Evolutionary conservation across 768 basidiomycete species (phyloP), one percentile per base, ranked within the genome.

Genomic region (Pleurotus sapidus): DNA sequence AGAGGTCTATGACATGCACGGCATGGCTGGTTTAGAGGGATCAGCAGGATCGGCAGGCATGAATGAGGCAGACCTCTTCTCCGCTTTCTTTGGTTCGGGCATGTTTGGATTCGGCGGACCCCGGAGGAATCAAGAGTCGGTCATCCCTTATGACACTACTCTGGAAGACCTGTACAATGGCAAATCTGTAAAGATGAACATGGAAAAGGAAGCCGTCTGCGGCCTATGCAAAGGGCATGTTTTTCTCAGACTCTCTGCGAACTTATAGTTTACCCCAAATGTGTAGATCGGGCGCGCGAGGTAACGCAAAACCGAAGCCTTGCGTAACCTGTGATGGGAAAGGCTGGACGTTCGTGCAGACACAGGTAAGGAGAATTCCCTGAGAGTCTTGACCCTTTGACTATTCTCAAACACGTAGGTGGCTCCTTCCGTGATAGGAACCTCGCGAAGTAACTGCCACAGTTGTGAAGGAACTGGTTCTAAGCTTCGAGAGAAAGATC

Each of bases 121-220:
- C 51, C 75, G 75, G 12, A 86, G 83, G 63, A 88, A 88, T 14
- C 79, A 89, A 63, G 87, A 95, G 67, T 83, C 87, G 18, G 76
- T 87, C 46, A 85, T 93, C 61, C 83, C 86, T 3, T 89, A 95
- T 68, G 81, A 91, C 40, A 91, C 96, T 54, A 88, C 91, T 4
- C 78, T 98, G 27, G 95, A 97, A 71, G 95, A 98, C 68, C 75
- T 95, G 18, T 98, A 93, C 72, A 91, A 89, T 57, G 96, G 95
- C 27, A 95, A 95, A 72, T 82, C 81, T 8, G 87, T 95, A 57
- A 91, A 87, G 67, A 85, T 98, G 77, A 91, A 85, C 63, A 84
- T 97, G 78, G 94, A 96, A 72, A 88, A 92, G 65, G 87, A 93
- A 67, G 74, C 88, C 7, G 73, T 91, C 2, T 98, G 96, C 70